A percentile compares a stretch with the other conserved stretches of the same genome.
phyloP scores from a whole-genome alignment of 352 stramenopile species.

The Phytophthora pini region DNA sequence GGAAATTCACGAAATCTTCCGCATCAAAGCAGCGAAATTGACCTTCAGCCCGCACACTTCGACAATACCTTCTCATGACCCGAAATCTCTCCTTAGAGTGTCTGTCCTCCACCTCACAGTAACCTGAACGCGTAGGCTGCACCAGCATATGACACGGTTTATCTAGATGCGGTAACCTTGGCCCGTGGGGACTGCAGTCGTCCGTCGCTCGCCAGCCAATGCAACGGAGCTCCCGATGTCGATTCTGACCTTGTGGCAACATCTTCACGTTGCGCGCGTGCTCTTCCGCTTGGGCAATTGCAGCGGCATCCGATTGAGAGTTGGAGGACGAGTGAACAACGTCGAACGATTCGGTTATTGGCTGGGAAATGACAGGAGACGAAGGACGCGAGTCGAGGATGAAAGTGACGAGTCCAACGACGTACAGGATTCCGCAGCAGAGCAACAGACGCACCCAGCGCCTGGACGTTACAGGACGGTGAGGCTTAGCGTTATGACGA shows the following conservation, averaged over 20 bases:
- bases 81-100: constrained; percentile 41
- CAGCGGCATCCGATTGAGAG: constrained; percentile 15
- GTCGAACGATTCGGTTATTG: constrained; percentile 1
- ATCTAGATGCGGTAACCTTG: constrained; percentile 27
- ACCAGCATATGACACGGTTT: constrained; percentile 35
- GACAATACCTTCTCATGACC: constrained; percentile 50
- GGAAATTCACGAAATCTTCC: constrained; percentile 51
- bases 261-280: constrained; percentile 50
- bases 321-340: constrained; percentile 1
- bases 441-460: constrained; percentile 25
- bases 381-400: constrained; percentile 3
- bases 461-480: background rate
- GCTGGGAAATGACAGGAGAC: background rate
- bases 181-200: constrained; percentile 38
- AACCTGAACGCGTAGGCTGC: constrained; percentile 42
- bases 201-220: constrained; percentile 40
- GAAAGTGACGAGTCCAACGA: constrained; percentile 14
- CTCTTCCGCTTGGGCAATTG: constrained; percentile 37
- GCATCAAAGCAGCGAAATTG: constrained; percentile 57
- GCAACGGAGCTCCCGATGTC: constrained; percentile 27
- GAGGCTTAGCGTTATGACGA: constrained; percentile 1
- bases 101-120: constrained; percentile 46
- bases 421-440: constrained; percentile 22
- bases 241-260: constrained; percentile 27
- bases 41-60: constrained; percentile 31